Evolutionary conservation across 2,329 filamentous ascomycete species (phyloP), one percentile per base, ranked within the genome.

Genomic region (Penicillium glabrum): DNA sequence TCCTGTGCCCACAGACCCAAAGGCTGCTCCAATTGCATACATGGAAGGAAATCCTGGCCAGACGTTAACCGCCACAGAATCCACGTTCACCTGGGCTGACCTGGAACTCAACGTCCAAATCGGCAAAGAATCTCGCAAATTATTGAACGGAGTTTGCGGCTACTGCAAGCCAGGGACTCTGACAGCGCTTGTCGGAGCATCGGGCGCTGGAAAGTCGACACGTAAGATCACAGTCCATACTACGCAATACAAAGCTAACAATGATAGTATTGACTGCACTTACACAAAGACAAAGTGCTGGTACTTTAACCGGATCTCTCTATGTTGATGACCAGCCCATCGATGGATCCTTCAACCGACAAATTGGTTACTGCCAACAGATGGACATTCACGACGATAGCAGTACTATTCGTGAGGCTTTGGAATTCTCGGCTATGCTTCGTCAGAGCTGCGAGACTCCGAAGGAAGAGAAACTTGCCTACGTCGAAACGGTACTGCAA

Each of bases 341-440:
- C 0, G 82, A 81, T 2, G 71, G 76, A 1, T 81, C 82, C 41
- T 89, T 89, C 65, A 85, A 87, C 62, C 79, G 87, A 13, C 80
- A 82, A 23, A 88, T 86, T n/a, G 87, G 86, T 3, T 89, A 86
- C 69, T 87, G 85, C 56, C 80, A 89, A 65, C 87, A 89, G 65
- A 84, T 85, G 70, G 87, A 89, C 72, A 76, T 89, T 3, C 87
- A 90, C 65, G 85, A 89, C 56, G 79, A 80, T 6, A 88, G 85
- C 5, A 82, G 84, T 6, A 88, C 86, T 0, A 82, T 89, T 47
- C 78, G 85, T 16, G 86, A 88, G 72, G 85, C 86, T 0, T 77
- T 88, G 9, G 82, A 86, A 60, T 89, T 89, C 63, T 87, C 83
- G 0, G 86, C 86, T 3, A 74, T 85, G 21, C 75, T 88, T 7